These are phyloP conservation scores for Penicillium sp. DNA, from an alignment of 2,329 filamentous ascomycete species.

Conservation along the genomic window DNA sequence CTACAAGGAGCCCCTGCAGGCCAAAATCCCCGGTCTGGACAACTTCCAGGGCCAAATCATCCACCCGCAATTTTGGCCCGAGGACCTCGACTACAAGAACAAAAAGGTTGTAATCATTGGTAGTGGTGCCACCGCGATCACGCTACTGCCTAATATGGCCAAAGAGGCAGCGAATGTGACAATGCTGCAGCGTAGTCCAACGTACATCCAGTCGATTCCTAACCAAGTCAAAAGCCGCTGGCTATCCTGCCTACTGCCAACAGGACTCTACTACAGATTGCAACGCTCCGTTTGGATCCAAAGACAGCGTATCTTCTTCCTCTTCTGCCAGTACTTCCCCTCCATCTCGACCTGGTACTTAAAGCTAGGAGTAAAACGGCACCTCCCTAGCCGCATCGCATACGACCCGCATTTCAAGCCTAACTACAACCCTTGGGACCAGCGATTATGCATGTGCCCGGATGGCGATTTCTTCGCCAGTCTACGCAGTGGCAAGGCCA, in stretches of 20 bases:
- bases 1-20: conserved; percentile 65
- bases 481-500: conserved; percentile 56
- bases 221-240: conserved; percentile 31
- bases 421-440: conserved; percentile 69
- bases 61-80: conserved; percentile 78
- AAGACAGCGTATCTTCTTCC: conserved; percentile 54
- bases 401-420: conserved; percentile 68
- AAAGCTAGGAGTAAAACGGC: conserved; percentile 46
- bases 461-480: conserved; percentile 63
- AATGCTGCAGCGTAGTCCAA: conserved; percentile 80
- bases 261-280: conserved; percentile 33
- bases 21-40: conserved; percentile 68
- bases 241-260: conserved; percentile 39
- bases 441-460: conserved; percentile 73
- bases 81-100: conserved; percentile 65
- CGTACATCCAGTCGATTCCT: conserved; percentile 65
- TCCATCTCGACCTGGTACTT: conserved; percentile 54
- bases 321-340: conserved; percentile 61
- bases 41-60: conserved; percentile 66
- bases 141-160: conserved; percentile 72
- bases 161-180: conserved; percentile 69
- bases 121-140: conserved; percentile 78
- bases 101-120: conserved; percentile 76
- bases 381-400: conserved; percentile 60
- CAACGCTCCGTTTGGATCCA: conserved; percentile 55